Base-by-base conservation (phyloP, 1,284 basidiomycete species). In the Pseudozyma sp. region DNA sequence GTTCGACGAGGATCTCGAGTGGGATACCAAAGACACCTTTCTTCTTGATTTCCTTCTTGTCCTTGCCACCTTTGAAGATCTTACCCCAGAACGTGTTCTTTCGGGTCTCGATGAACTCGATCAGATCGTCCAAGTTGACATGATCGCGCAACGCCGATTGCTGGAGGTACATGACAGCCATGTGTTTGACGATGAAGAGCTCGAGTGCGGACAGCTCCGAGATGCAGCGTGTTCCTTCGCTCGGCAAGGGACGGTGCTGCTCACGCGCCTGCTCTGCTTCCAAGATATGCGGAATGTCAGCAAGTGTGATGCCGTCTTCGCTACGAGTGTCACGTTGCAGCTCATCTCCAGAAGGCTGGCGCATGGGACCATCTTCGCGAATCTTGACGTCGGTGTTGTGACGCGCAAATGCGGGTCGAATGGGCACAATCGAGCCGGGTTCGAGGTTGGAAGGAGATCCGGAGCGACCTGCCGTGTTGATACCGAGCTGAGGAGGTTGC, bases 81-180 rank as follows among this genome's bases (percentile, higher is more conserved):
- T 95, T 95, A 78, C 93, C 93, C 95, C 95, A 99, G 87, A 97
- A 97, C 39, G 93, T 93, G 76, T 90, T 91, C 88, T 97, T 97
- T 87, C 97, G 93, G 42, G 88, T 89, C 85, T 98, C 95, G 48
- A 99, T 90, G 81, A 97, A 88, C 85, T 99, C 97, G 78, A 97
- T 86, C 59, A 98, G 88, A 82, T 99, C 96, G 70, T 99, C 96
- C 65, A 96, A 83, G 73, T 95, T 93, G 21, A 85, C 76, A 21
- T 78, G 70, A 73, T 95, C 93, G 66, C 89, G 91, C 48, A 98
- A 86, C 39, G 91, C 89, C 11, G 91, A 93, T 75, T 80, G 81
- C 90, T 91, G 80, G 44, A 99, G 88, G 13, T 90, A 89, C 21
- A 95, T 88, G 1, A 97, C 90, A 2, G 96, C 94, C 72, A 92